phyloP scores from a whole-genome alignment of 768 basidiomycete species.

The Tricholoma furcatifolium region DNA sequence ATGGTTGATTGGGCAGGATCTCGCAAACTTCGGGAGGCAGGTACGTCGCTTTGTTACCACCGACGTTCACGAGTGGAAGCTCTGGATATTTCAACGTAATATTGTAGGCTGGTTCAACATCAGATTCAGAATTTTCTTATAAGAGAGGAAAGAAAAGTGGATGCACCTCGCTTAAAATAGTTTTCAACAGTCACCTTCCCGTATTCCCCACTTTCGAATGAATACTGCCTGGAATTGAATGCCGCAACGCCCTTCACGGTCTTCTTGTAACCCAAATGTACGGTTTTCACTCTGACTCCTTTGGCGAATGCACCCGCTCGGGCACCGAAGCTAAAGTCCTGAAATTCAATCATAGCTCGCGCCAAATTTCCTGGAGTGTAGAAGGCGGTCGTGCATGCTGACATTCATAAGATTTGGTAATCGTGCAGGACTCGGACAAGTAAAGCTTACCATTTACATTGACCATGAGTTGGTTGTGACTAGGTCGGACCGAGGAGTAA shows the following conservation, averaged over 20 bases:
- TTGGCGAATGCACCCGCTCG: constrained; percentile 60
- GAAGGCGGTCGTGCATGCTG: constrained; percentile 61
- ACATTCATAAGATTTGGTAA: constrained; percentile 8
- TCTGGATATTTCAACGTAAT: constrained; percentile 49
- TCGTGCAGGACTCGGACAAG: constrained; percentile 33
- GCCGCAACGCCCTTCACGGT: constrained; percentile 57
- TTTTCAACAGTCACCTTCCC: constrained; percentile 57
- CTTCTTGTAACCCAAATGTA: constrained; percentile 75
- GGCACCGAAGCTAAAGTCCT: constrained; percentile 54
- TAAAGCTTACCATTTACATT: constrained; percentile 57
- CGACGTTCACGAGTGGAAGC: constrained; percentile 60
- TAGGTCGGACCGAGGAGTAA: constrained; percentile 58
- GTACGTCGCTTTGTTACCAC: constrained; percentile 43
- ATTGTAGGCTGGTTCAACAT: constrained; percentile 51
- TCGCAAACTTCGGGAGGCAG: constrained; percentile 76
- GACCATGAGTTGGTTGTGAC: constrained; percentile 58
- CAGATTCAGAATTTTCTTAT: constrained; percentile 19
- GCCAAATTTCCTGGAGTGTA: constrained; percentile 66
- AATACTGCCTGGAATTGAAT: constrained; percentile 44
- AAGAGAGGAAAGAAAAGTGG: constrained; percentile 27
- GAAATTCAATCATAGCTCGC: constrained; percentile 55
- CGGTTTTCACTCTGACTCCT: constrained; percentile 63
- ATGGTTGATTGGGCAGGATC: constrained; percentile 67
- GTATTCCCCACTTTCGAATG: constrained; percentile 58
- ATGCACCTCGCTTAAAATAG: constrained; percentile 69